Evolutionary conservation across 2,329 filamentous ascomycete species (phyloP).

Genomic region (Cytospora piceicola): DNA sequence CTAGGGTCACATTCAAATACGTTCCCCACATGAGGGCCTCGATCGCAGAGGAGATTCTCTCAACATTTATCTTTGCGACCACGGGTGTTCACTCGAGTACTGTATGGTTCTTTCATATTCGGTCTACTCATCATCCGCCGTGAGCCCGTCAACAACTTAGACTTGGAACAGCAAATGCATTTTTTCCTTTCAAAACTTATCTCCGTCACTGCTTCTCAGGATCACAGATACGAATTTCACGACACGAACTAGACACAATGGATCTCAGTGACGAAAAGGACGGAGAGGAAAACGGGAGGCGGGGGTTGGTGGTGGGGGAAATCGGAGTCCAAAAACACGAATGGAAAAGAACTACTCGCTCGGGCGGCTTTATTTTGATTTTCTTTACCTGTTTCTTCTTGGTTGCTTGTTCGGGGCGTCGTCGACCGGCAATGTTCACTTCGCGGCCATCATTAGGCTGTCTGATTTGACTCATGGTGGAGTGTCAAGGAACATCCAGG

Average conservation of each 20-base stretch:
- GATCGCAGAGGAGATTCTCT: neutral
- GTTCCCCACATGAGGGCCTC: neutral
- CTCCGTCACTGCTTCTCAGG: slow-evolving; percentile 3
- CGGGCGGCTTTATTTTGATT: slow-evolving; percentile 17
- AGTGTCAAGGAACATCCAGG: neutral
- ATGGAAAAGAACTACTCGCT: slow-evolving; percentile 18
- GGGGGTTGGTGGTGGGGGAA: neutral
- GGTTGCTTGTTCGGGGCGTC: neutral
- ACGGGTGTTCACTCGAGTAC: neutral
- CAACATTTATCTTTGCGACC: neutral
- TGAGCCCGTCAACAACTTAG: slow-evolving; percentile 6
- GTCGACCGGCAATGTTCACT: neutral
- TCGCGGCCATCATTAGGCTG: neutral
- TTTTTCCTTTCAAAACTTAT: neutral
- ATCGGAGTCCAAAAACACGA: slow-evolving; percentile 16
- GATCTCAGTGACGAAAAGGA: slow-evolving; percentile 17
- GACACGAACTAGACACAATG: slow-evolving; percentile 20
- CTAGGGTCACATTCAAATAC: neutral
- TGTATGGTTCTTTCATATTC: neutral
- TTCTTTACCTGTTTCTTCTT: neutral
- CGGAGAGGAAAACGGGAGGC: neutral
- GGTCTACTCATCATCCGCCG: no score
- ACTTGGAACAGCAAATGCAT: neutral
- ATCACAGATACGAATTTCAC: slow-evolving; percentile 2
- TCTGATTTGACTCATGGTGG: slow-evolving; percentile 9